Evolutionary conservation across 2,329 filamentous ascomycete genomes (phyloP).

Genomic region (Diplodia seriata): DNA sequence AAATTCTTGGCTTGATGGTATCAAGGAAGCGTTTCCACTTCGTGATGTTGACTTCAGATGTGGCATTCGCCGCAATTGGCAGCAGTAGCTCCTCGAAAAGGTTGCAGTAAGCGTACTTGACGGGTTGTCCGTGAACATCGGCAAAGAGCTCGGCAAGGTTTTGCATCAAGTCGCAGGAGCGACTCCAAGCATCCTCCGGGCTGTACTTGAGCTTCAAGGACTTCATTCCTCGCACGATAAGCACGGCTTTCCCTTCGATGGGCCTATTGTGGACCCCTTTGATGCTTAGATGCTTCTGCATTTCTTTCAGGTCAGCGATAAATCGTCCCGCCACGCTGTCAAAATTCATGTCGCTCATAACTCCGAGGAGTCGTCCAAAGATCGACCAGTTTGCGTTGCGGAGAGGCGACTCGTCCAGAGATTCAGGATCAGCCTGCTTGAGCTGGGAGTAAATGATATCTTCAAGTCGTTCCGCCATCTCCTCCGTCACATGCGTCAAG

Average conservation of each 20-base stretch:
- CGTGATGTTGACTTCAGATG: constrained; percentile 75
- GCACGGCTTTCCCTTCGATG: constrained; percentile 80
- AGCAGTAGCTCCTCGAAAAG: constrained; percentile 86
- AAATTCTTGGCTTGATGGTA: constrained; percentile 76
- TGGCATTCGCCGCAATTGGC: constrained; percentile 82
- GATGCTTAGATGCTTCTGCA: constrained; percentile 75
- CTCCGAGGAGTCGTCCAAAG: constrained; percentile 89
- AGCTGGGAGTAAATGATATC: constrained; percentile 97
- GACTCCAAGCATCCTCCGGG: constrained; percentile 78
- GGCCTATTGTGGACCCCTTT: constrained; percentile 74
- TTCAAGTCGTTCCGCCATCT: constrained; percentile 94
- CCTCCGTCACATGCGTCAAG: constrained; percentile 78
- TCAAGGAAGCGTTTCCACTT: constrained; percentile 89
- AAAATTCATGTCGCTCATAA: constrained; percentile 95
- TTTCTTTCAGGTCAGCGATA: constrained; percentile 77
- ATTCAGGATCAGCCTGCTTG: constrained; percentile 84
- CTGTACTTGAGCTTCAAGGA: constrained; percentile 79
- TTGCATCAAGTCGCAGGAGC: constrained; percentile 87
- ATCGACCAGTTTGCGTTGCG: constrained; percentile 96
- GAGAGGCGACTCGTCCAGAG: constrained; percentile 76
- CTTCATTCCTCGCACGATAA: constrained; percentile 90
- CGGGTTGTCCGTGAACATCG: constrained; percentile 82
- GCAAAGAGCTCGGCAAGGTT: constrained; percentile 82
- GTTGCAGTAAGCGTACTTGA: constrained; percentile 95
- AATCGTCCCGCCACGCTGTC: constrained; percentile 82